These are phyloP conservation scores for Penicillium macrosclerotiorum DNA, from an alignment of 495 filamentous ascomycete species.

Conservation along the genomic window DNA sequence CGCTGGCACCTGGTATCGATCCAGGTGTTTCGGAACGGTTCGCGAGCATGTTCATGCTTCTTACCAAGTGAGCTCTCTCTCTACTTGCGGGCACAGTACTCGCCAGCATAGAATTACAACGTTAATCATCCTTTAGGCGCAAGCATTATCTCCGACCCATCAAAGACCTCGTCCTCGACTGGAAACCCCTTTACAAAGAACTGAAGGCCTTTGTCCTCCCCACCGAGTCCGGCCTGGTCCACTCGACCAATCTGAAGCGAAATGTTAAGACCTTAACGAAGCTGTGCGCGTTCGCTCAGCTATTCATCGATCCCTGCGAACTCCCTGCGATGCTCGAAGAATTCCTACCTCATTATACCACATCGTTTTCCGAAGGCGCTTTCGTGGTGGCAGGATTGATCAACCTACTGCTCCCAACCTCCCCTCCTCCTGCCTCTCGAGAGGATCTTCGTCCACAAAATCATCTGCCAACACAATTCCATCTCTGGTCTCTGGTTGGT, in stretches of 20 bases:
- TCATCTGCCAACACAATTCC: conserved; percentile 88
- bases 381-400: conserved; percentile 84
- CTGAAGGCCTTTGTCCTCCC: conserved; percentile 87
- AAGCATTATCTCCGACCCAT: conserved; percentile 92
- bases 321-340: conserved; percentile 88
- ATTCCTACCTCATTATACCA: conserved; percentile 91
- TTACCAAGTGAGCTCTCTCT: conserved; percentile 71
- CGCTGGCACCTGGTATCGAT: conserved; percentile 88
- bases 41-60: conserved; percentile 89
- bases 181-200: conserved; percentile 89
- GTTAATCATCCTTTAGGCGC: conserved; percentile 59
- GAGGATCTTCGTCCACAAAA: conserved; percentile 74
- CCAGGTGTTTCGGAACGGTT: conserved; percentile 80
- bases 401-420: conserved; percentile 84
- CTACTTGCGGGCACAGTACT: background rate
- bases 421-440: conserved; percentile 68
- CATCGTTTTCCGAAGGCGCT: conserved; percentile 82
- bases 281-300: conserved; percentile 82
- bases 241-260: conserved; percentile 62
- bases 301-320: conserved; percentile 88
- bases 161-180: conserved; percentile 86
- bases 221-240: conserved; percentile 65
- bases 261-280: conserved; percentile 77
- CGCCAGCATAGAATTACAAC: conserved; percentile 1
- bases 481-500: conserved; percentile 91